Evolutionary conservation across 208 protist species (phyloP).

Genomic region (Zelonia costaricensis): DNA sequence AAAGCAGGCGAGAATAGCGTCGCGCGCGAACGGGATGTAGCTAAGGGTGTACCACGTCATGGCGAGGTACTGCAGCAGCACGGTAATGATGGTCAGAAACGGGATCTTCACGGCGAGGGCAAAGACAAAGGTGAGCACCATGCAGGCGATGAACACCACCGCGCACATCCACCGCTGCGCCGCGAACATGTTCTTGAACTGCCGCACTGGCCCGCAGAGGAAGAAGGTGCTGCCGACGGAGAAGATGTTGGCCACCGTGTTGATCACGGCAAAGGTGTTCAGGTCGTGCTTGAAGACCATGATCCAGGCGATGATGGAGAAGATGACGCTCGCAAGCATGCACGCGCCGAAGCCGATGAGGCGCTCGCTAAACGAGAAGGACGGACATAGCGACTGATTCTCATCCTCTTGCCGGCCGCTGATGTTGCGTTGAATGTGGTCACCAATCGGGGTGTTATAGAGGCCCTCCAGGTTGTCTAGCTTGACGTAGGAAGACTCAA

Average conservation of each 20-base stretch:
- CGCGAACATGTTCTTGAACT: conserved; percentile 73
- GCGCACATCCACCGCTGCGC: conserved; percentile 49
- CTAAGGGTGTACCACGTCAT: conserved; percentile 76
- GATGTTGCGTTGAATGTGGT: conserved; percentile 6
- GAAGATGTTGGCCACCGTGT: conserved; percentile 61
- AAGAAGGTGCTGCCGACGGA: conserved; percentile 64
- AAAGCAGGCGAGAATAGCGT: conserved; percentile 30
- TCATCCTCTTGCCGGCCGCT: conserved; percentile 14
- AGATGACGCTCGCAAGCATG: conserved; percentile 39
- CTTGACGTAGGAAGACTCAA: conserved; percentile 30
- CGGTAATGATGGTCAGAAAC: conserved; percentile 49
- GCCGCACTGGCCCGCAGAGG: conserved; percentile 58
- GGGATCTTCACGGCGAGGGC: conserved; percentile 45
- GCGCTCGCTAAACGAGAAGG: conserved; percentile 57
- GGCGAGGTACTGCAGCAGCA: conserved; percentile 67
- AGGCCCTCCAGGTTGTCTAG: conserved; percentile 21
- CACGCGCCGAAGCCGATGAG: conserved; percentile 56
- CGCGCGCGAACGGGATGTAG: conserved; percentile 72
- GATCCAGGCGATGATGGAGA: conserved; percentile 64
- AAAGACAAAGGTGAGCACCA: conserved; percentile 62
- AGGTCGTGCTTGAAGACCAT: conserved; percentile 49
- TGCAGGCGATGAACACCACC: conserved; percentile 46
- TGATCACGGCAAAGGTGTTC: conserved; percentile 60
- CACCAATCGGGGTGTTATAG: conserved; percentile 21
- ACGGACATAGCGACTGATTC: conserved; percentile 35